Evolutionary conservation across 768 basidiomycete species (phyloP), one percentile per base, ranked within the genome.

Genomic region (Russula foetens): DNA sequence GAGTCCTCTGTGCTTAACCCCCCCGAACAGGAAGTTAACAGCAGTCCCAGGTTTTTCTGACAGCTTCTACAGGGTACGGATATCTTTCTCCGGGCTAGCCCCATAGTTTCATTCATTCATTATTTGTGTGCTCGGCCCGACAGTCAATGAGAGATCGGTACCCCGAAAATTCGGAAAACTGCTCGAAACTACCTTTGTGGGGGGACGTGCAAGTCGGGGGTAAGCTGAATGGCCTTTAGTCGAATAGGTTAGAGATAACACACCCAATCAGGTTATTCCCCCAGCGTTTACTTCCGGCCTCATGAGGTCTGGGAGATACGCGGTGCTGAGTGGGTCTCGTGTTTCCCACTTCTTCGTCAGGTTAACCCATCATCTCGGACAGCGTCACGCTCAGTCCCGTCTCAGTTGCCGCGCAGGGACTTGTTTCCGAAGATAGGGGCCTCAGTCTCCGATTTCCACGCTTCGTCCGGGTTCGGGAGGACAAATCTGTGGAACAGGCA

Each of bases 271-370:
- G 86, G 83, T 2, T 81, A 84, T 61, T 78, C 66, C 55, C 86
- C 88, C 3, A 77, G 84, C 57, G 79, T 87, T 39, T 90, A 84
- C 70, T 88, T 90, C 69, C 79, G 77, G 64, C 87, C 88, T 21
- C 74, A 75, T 58, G 84, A 89, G 69, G 90, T 93, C 17, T 97
- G 94, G 94, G 93, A 97, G 74, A 88, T 96, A 59, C 81, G 83
- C 28, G 85, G 86, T 41, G 86, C 88, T 60, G 84, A 88, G 86
- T 83, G 64, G 70, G 77, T 70, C 53, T 29, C 43, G 24, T 58
- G 7, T 31, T 29, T 41, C 56, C 58, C 44, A 15, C 35, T 24
- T 38, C 33, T 14, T 31, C 23, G 14, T 11, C 41, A 28, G 26
- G 24, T 35, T 51, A 58, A 35, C 48, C 23, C 7, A 56, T 65